Percentiles rank a stretch among this genome's conserved stretches.
phyloP scores from a whole-genome alignment of 371 early-diverging fungal genomes.

The Entomophthora muscae region DNA sequence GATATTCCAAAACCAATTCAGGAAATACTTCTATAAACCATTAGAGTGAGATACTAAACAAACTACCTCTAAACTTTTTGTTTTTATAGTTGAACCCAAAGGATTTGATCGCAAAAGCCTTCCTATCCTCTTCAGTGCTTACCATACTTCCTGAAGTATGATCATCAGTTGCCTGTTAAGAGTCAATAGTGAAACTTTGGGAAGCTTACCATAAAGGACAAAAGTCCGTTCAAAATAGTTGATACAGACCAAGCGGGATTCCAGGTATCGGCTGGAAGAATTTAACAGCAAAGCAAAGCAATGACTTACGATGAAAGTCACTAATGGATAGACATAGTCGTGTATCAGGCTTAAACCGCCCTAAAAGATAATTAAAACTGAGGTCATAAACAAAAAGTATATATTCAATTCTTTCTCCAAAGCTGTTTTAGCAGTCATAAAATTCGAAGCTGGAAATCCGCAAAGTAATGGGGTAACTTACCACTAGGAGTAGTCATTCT shows the following conservation, averaged over 20 bases:
- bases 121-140: background rate
- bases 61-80: background rate
- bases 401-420: too few species aligned
- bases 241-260: slow-evolving; percentile 94
- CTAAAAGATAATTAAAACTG: too few species aligned
- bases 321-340: slow-evolving; percentile 88
- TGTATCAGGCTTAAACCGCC: slow-evolving; percentile 78
- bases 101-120: background rate
- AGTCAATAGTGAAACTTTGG: too few species aligned
- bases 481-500: slow-evolving; percentile 88
- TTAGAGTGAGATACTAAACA: background rate
- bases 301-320: slow-evolving; percentile 65
- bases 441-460: too few species aligned
- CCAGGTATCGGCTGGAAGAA: slow-evolving; percentile 50
- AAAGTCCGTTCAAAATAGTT: slow-evolving; percentile 82
- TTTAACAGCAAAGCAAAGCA: background rate
- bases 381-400: too few species aligned
- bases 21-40: background rate
- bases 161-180: slow-evolving; percentile 1
- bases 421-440: too few species aligned
- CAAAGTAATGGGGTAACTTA: too few species aligned
- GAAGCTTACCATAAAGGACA: slow-evolving; percentile 88
- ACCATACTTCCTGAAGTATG: background rate
- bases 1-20: background rate
- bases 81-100: background rate